Conservation (phyloP, 2,329 filamentous ascomycete species). For the Stachybotrys chartarum region DNA sequence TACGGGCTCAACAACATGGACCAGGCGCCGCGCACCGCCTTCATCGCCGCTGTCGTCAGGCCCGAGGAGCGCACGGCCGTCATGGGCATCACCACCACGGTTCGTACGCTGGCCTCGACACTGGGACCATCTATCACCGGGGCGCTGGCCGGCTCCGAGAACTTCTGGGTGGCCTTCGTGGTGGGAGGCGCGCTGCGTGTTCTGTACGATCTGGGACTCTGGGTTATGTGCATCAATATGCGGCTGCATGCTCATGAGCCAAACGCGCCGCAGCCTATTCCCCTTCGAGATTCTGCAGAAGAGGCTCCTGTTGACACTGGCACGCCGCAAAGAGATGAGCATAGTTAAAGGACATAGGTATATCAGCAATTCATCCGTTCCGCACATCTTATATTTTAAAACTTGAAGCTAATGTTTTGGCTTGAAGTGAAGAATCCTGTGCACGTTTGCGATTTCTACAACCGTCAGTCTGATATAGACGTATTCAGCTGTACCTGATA, state of each 20-base stretch:
- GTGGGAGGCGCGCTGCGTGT: slow-evolving; percentile 45
- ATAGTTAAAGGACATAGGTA: background rate
- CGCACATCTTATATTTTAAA: too few species aligned
- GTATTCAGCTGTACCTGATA: too few species aligned
- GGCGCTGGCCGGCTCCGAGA: slow-evolving; percentile 40
- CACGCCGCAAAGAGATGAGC: background rate
- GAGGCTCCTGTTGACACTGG: background rate
- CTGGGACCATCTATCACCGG: slow-evolving; percentile 49
- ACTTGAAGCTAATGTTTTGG: too few species aligned
- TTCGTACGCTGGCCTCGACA: slow-evolving; percentile 53
- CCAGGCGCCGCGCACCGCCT: slow-evolving; percentile 57
- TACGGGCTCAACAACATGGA: slow-evolving; percentile 63
- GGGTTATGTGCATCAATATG: slow-evolving; percentile 52
- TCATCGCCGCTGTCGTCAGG: slow-evolving; percentile 60
- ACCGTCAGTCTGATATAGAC: too few species aligned
- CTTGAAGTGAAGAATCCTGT: too few species aligned
- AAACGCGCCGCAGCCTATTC: background rate
- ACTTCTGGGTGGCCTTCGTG: slow-evolving; percentile 57
- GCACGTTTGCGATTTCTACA: too few species aligned
- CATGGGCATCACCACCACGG: slow-evolving; percentile 60
- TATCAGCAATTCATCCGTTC: too few species aligned
- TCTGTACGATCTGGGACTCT: slow-evolving; percentile 52
- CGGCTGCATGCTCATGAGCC: slow-evolving; percentile 39
- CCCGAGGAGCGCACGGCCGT: slow-evolving; percentile 60
- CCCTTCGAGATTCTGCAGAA: background rate